phyloP scores from a whole-genome alignment of 805 yeast species.

The Sungouiella blattae region DNA sequence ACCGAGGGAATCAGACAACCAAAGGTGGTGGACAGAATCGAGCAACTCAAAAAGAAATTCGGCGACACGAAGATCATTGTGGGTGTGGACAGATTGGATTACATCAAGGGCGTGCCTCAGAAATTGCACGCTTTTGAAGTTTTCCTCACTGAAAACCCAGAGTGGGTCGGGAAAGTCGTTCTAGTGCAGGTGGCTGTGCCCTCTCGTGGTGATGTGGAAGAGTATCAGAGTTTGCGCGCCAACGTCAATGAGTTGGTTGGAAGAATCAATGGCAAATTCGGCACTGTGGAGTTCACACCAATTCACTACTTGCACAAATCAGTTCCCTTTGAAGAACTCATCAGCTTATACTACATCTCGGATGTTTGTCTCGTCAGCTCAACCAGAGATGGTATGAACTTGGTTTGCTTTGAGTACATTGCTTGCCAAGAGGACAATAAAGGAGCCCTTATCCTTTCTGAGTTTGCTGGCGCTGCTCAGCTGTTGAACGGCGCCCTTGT shows the following conservation, averaged over 20 bases:
- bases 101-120: slow-evolving; percentile 97
- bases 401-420: slow-evolving; percentile 93
- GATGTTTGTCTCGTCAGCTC: slow-evolving; percentile 92
- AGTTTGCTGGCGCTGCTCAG: slow-evolving; percentile 99
- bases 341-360: slow-evolving; percentile 77
- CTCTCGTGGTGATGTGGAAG: slow-evolving; percentile 96
- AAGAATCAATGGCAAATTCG: slow-evolving; percentile 91
- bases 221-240: slow-evolving; percentile 88
- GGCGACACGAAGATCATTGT: slow-evolving; percentile 85
- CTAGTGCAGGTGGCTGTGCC: slow-evolving; percentile 97
- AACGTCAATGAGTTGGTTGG: slow-evolving; percentile 96
- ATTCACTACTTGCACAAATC: slow-evolving; percentile 95
- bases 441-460: slow-evolving; percentile 85
- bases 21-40: slow-evolving; percentile 62
- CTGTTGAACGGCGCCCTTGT: slow-evolving; percentile 89
- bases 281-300: slow-evolving; percentile 96
- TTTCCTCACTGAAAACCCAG: slow-evolving; percentile 88
- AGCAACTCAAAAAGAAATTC: slow-evolving; percentile 55
- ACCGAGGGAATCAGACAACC: slow-evolving; percentile 67
- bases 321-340: slow-evolving; percentile 85
- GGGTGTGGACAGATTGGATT: slow-evolving; percentile 95
- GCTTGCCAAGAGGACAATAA: slow-evolving; percentile 87
- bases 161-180: slow-evolving; percentile 96
- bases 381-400: slow-evolving; percentile 98
- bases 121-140: slow-evolving; percentile 95